Evolutionary conservation across 129 eudicot genomes (phyloP), one percentile per base, ranked within the genome.

Genomic region (Smallanthus sonchifolius): DNA sequence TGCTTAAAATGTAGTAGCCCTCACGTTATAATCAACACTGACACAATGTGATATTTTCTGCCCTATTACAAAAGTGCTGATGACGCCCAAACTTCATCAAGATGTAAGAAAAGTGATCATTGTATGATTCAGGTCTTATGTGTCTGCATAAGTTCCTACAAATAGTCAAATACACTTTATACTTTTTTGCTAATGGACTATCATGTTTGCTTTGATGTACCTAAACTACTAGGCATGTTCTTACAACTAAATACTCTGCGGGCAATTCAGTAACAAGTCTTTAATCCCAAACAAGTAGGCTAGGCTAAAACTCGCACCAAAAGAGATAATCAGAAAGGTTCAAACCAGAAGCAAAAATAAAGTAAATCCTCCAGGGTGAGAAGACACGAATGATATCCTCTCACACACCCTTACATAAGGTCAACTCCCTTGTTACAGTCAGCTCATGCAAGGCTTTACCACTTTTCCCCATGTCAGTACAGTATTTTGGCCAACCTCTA

Each of bases 141-240:
- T 37, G 15, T 71, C 28, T 17, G 72, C 24, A 45, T 28, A 67
- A 28, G 38, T 28, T 44, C 35, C 20, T 7, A 28, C n/a, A 67
- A n/a, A n/a, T n/a, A n/a, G n/a, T n/a, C n/a, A n/a, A n/a, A 44
- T 24, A 10, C 59, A 28, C 16, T 6, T 34, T 44, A 67, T 1
- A 10, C 45, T 28, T 37, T 67, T 28, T 24, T 10, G 16, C 73
- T 45, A 13, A 45, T 44, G 14, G 28, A 44, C 40, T 11, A 13
- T 61, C 64, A 61, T 67, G 39, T 44, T 44, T n/a, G 51, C 71
- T 52, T 52, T 6, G 48, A 65, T 65, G 69, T 65, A 38, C 49
- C 49, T 38, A 65, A 32, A 48, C 49, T 65, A 66, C 36, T 43
- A 66, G 10, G 52, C 16, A 19, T 42, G 36, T 40, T 40, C 71